Conservation (phyloP, 106 monocot species). For the Ottelia alismoides region DNA sequence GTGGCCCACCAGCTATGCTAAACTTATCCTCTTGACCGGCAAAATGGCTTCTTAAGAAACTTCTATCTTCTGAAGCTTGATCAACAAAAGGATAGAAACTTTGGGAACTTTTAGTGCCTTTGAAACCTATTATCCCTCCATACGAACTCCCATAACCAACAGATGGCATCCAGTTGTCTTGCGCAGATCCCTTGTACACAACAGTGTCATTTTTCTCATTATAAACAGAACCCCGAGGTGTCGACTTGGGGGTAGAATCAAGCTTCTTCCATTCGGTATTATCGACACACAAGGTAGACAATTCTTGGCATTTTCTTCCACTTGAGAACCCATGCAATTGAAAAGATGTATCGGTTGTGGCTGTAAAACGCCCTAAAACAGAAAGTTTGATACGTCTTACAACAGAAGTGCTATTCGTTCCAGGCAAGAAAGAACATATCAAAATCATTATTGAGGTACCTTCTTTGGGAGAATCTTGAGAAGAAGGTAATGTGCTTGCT, state of each 20-base stretch:
- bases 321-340: conserved; percentile 1
- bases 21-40: conserved; percentile 18
- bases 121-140: no score
- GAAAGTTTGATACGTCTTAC: no score
- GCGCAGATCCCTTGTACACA: conserved; percentile 18
- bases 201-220: no score
- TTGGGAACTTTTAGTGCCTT: no score
- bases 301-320: conserved; percentile 16
- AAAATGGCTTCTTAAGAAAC: conserved; percentile 8
- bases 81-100: conserved; percentile 15
- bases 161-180: conserved; percentile 31
- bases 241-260: conserved; percentile 21
- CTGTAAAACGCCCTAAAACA: conserved; percentile 7
- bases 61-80: conserved; percentile 9
- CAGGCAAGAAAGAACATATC: no score
- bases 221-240: conserved; percentile 15
- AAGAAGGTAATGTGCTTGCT: conserved; percentile 26
- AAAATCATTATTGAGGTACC: no score
- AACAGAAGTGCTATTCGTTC: no score
- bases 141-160: no score
- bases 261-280: background rate
- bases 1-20: conserved; percentile 13
- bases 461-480: conserved; percentile 65
- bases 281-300: background rate
- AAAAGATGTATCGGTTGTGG: conserved; percentile 5